phyloP scores from a whole-genome alignment of 345 rosid genomes.

The Durio zibethinus region DNA sequence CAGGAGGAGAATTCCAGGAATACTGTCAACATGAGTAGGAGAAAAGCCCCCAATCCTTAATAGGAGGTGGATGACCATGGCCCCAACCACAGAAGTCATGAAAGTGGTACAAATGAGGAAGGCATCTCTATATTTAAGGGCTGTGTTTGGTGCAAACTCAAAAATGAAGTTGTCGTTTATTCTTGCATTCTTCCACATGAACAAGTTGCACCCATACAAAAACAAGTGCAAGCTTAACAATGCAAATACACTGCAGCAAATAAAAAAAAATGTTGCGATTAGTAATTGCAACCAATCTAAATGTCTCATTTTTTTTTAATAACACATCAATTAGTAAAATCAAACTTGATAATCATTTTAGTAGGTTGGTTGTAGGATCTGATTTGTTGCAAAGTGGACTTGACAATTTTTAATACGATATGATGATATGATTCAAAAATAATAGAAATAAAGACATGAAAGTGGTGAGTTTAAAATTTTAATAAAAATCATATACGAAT shows the following conservation, averaged over 20 bases:
- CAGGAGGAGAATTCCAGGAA: constrained; percentile 79
- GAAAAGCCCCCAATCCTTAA: constrained; percentile 57
- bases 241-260: constrained; percentile 65
- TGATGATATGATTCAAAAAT: too few species aligned
- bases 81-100: constrained; percentile 77
- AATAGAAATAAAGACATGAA: too few species aligned
- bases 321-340: too few species aligned
- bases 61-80: constrained; percentile 83
- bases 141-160: constrained; percentile 67
- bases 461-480: too few species aligned
- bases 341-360: not conserved
- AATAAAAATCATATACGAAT: too few species aligned
- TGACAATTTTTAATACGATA: too few species aligned
- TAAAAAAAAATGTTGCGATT: not conserved
- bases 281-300: not conserved
- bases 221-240: constrained; percentile 91
- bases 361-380: not conserved
- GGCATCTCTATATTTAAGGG: constrained; percentile 82
- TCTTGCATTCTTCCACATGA: constrained; percentile 78
- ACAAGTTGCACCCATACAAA: constrained; percentile 86
- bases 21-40: constrained; percentile 57
- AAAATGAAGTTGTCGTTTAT: constrained; percentile 86
- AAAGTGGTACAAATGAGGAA: constrained; percentile 85
- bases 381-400: too few species aligned
- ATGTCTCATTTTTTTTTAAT: not conserved